Conservation (phyloP, 768 basidiomycete genomes). For the Leccinum variicolor region DNA sequence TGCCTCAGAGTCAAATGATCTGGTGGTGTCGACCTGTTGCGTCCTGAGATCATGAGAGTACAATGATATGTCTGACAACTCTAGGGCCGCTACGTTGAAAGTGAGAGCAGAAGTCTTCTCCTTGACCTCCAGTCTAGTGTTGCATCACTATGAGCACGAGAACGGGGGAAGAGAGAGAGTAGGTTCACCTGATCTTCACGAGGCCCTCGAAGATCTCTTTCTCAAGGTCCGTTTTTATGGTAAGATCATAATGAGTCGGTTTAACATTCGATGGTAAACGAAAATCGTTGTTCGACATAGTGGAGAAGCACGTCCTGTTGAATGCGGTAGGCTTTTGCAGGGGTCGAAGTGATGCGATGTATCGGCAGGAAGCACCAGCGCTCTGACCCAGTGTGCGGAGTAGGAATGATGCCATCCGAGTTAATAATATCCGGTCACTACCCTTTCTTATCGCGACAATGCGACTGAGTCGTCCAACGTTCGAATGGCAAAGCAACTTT, state of each 20-base stretch:
- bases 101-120: slow-evolving; percentile 57
- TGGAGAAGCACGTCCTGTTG: slow-evolving; percentile 8
- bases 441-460: background rate
- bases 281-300: slow-evolving; percentile 19
- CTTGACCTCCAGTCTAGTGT: slow-evolving; percentile 56
- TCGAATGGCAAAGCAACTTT: background rate
- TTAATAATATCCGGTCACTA: background rate
- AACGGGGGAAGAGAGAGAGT: background rate
- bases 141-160: background rate
- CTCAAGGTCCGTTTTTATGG: slow-evolving; percentile 78
- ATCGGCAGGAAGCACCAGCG: background rate
- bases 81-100: slow-evolving; percentile 63
- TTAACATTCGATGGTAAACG: slow-evolving; percentile 67
- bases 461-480: background rate
- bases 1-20: slow-evolving; percentile 52
- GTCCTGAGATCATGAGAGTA: slow-evolving; percentile 51
- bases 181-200: slow-evolving; percentile 62
- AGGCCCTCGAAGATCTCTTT: slow-evolving; percentile 73
- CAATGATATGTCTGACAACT: slow-evolving; percentile 54
- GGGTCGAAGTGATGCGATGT: background rate
- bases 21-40: slow-evolving; percentile 43
- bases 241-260: slow-evolving; percentile 76
- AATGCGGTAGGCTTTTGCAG: background rate
- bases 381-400: slow-evolving; percentile 3
- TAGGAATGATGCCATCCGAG: slow-evolving; percentile 16